Evolutionary conservation across 805 yeast genomes (phyloP).

Genomic region (Monosporozyma aerobia): DNA sequence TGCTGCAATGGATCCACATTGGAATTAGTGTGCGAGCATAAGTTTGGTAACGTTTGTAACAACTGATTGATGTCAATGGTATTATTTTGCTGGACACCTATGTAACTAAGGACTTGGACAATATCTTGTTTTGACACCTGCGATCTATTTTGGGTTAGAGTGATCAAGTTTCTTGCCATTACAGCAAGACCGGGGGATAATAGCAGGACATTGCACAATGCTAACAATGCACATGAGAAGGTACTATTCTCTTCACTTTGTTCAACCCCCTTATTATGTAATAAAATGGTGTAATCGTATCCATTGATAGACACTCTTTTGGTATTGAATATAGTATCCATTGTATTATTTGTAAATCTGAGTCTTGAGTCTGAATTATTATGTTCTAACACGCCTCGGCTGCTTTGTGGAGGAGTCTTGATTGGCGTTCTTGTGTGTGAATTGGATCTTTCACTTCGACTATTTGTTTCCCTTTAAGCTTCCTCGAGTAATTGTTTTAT

Average conservation of each 20-base stretch:
- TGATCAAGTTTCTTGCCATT: constrained; percentile 15
- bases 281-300: constrained; percentile 39
- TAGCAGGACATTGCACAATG: constrained; percentile 62
- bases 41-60: constrained; percentile 47
- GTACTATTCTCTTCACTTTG: not conserved
- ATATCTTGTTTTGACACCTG: constrained; percentile 34
- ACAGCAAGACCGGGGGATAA: constrained; percentile 33
- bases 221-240: constrained; percentile 71
- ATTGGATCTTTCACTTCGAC: not conserved
- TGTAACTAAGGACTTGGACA: constrained; percentile 42
- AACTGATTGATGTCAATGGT: constrained; percentile 31
- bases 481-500: not conserved
- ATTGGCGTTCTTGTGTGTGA: not conserved
- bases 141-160: constrained; percentile 26
- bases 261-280: constrained; percentile 56
- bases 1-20: not conserved
- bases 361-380: not conserved
- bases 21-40: constrained; percentile 40
- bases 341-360: not conserved
- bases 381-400: not conserved
- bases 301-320: constrained; percentile 30
- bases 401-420: not conserved
- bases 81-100: constrained; percentile 29
- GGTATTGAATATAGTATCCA: not conserved
- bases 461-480: not conserved